Conservation (phyloP, 495 filamentous ascomycete genomes). For the Trichoderma asperelloides region DNA sequence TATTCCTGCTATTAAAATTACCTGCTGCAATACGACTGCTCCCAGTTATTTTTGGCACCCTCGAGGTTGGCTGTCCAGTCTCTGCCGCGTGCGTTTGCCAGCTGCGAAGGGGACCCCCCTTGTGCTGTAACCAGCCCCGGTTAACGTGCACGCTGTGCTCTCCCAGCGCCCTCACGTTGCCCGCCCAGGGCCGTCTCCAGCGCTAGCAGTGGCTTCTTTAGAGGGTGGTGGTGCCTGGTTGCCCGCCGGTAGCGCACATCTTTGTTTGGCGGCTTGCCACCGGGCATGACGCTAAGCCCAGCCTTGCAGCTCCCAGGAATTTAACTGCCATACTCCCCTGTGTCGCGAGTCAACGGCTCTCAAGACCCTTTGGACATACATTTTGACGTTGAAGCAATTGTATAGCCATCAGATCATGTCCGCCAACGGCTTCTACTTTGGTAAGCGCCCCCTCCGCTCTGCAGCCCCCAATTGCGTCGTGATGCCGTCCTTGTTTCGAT, state of each 20-base stretch:
- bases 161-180: too few species aligned
- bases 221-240: neutral
- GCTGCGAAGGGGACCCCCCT: too few species aligned
- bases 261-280: neutral
- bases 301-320: conserved; percentile 1
- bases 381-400: neutral
- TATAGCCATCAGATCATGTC: conserved; percentile 3
- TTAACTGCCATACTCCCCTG: neutral
- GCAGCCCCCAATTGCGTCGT: neutral
- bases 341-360: neutral
- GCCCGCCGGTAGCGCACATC: neutral
- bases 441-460: neutral
- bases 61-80: too few species aligned
- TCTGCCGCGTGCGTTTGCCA: too few species aligned
- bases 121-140: too few species aligned
- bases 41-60: too few species aligned
- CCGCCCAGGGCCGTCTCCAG: too few species aligned
- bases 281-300: conserved; percentile 1
- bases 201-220: too few species aligned
- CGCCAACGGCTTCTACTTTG: conserved; percentile 3
- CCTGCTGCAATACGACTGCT: too few species aligned
- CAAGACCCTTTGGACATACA: neutral
- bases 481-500: neutral
- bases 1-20: too few species aligned
- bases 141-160: too few species aligned